Percentiles rank a stretch among this genome's conserved stretches.
Evolutionary conservation across 768 basidiomycete genomes (phyloP).

Genomic region (Suillus spraguei): DNA sequence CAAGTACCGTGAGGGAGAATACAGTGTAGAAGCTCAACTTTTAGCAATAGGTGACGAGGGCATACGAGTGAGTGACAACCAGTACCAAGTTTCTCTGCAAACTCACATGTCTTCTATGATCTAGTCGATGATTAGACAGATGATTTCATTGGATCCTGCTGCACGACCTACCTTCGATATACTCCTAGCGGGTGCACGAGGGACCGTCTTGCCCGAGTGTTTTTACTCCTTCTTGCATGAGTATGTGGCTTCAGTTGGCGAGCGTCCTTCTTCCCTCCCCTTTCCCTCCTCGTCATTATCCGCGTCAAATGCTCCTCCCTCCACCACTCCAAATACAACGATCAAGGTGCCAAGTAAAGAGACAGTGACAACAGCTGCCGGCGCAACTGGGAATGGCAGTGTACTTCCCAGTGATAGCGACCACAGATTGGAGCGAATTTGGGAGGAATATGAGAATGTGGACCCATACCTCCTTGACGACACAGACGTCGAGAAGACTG

Average conservation of each 20-base stretch:
- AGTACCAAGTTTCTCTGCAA: not conserved
- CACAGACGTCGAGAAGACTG: conserved; percentile 40
- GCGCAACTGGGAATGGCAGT: conserved; percentile 32
- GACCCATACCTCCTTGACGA: conserved; percentile 68
- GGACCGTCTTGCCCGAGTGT: conserved; percentile 83
- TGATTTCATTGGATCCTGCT: conserved; percentile 82
- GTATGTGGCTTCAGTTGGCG: conserved; percentile 81
- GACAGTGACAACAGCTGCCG: conserved; percentile 9
- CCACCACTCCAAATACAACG: conserved; percentile 36
- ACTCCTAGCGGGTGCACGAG: conserved; percentile 73
- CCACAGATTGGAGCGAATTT: conserved; percentile 77
- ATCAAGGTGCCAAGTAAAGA: conserved; percentile 26
- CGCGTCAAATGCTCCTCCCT: conserved; percentile 28
- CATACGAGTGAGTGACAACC: conserved; percentile 64
- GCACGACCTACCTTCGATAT: conserved; percentile 82
- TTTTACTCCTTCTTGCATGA: conserved; percentile 96
- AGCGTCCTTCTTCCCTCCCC: conserved; percentile 53
- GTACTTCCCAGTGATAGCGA: conserved; percentile 82
- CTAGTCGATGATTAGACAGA: conserved; percentile 85
- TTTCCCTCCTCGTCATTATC: conserved; percentile 41
- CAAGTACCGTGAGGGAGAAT: conserved; percentile 89
- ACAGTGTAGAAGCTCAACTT: conserved; percentile 72
- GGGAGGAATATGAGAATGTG: conserved; percentile 85
- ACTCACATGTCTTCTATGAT: conserved; percentile 28
- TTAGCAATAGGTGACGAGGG: conserved; percentile 77